These are phyloP conservation scores for Leccinum pellstonianum DNA, from an alignment of 768 basidiomycete genomes.

Conservation along the genomic window DNA sequence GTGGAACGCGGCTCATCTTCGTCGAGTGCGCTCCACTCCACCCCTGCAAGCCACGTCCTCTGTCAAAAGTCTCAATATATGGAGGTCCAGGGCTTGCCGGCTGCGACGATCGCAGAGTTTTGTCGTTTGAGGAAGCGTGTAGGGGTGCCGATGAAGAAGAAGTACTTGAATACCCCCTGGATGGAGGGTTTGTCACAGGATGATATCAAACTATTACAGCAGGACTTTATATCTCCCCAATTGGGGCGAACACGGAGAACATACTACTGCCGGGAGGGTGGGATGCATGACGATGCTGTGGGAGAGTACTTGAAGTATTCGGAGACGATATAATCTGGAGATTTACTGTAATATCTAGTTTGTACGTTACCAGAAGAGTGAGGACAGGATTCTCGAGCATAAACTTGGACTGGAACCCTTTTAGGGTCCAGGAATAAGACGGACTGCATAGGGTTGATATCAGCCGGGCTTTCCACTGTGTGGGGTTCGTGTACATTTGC, in stretches of 20 bases:
- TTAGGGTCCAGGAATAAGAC: too few species aligned
- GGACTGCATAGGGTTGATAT: too few species aligned
- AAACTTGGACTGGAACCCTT: too few species aligned
- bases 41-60: constrained; percentile 26
- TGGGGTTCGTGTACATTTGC: too few species aligned
- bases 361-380: neutral
- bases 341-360: neutral
- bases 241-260: constrained; percentile 41
- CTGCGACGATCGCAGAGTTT: constrained; percentile 36
- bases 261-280: constrained; percentile 27
- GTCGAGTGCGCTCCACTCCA: constrained; percentile 1
- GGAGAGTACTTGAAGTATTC: constrained; percentile 3
- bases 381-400: too few species aligned
- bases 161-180: constrained; percentile 45
- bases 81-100: constrained; percentile 43
- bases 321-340: constrained; percentile 7
- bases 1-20: constrained; percentile 4
- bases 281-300: constrained; percentile 4
- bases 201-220: constrained; percentile 25
- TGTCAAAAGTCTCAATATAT: constrained; percentile 47
- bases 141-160: constrained; percentile 46
- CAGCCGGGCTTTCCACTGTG: too few species aligned
- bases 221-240: constrained; percentile 33
- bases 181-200: constrained; percentile 17
- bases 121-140: constrained; percentile 35